These are phyloP conservation scores for Aspergillus neotritici DNA, from an alignment of 2,329 filamentous ascomycete species.

Conservation along the genomic window DNA sequence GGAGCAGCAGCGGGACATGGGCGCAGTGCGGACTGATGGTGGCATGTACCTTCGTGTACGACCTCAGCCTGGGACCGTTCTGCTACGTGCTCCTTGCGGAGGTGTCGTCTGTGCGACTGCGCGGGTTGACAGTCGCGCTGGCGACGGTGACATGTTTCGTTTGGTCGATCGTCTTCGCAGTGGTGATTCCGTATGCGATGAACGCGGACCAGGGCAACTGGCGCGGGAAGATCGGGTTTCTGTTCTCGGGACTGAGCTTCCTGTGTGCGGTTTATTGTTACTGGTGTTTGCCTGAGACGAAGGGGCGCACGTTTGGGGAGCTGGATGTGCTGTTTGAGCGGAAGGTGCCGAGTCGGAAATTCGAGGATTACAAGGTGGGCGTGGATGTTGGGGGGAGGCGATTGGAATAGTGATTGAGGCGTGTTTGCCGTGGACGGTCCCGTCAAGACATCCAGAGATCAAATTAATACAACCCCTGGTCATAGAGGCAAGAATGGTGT, in stretches of 20 bases:
- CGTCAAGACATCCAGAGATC: no score
- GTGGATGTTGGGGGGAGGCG: constrained; percentile 1
- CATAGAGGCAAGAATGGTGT: no score
- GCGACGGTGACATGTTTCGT: constrained; percentile 20
- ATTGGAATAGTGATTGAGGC: no score
- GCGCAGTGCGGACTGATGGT: constrained; percentile 37
- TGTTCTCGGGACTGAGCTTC: constrained; percentile 23
- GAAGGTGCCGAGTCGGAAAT: constrained; percentile 19
- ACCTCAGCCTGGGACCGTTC: constrained; percentile 49
- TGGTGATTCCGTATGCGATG: constrained; percentile 34
- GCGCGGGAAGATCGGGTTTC: constrained; percentile 28
- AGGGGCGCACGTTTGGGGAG: constrained; percentile 26
- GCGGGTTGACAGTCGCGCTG: constrained; percentile 46
- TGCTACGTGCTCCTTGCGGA: constrained; percentile 51
- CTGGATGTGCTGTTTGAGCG: constrained; percentile 28
- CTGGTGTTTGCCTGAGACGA: constrained; percentile 28
- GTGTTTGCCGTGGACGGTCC: no score
- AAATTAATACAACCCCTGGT: no score
- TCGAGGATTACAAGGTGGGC: constrained; percentile 15
- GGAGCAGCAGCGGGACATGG: constrained; percentile 29
- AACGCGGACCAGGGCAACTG: constrained; percentile 26
- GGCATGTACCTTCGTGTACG: constrained; percentile 44
- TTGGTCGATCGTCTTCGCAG: constrained; percentile 26
- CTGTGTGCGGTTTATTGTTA: constrained; percentile 27
- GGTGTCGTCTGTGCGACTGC: constrained; percentile 48